These are phyloP conservation scores for Aureobasidium zeae DNA, from an alignment of 2,329 filamentous ascomycete genomes.

Conservation along the genomic window DNA sequence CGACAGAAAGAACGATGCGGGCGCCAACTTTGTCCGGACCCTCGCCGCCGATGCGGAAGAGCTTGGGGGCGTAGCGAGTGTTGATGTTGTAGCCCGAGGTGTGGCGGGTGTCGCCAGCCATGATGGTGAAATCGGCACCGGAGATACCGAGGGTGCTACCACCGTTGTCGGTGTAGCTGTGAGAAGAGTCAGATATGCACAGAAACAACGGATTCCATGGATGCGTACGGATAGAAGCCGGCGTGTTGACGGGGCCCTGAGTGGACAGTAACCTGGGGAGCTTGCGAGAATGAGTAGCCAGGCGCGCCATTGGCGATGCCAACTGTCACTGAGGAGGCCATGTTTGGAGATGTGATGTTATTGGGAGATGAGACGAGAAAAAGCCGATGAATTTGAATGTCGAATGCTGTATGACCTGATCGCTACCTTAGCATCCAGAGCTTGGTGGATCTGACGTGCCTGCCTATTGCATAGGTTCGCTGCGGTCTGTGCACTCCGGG, in stretches of 20 bases:
- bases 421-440: not conserved
- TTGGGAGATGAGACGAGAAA: not conserved
- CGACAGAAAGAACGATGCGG: constrained; percentile 82
- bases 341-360: constrained; percentile 3
- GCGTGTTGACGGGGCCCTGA: constrained; percentile 53
- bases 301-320: constrained; percentile 24
- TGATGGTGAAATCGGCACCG: constrained; percentile 87
- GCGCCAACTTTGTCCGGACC: constrained; percentile 77
- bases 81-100: constrained; percentile 99
- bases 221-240: constrained; percentile 78
- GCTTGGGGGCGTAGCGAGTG: constrained; percentile 86
- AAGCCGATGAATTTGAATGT: not conserved
- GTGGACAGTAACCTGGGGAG: constrained; percentile 33
- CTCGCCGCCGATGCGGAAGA: constrained; percentile 93
- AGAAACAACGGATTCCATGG: no score
- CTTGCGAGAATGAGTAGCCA: constrained; percentile 51
- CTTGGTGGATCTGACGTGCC: constrained; percentile 12
- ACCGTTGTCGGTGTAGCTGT: constrained; percentile 92
- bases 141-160: constrained; percentile 93
- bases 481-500: not conserved
- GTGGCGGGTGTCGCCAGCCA: constrained; percentile 93
- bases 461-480: no score
- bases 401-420: not conserved
- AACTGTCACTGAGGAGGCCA: constrained; percentile 14
- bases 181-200: constrained; percentile 12